Evolutionary conservation across 257 asterid species (phyloP), one percentile per base, ranked within the genome.

Genomic region (Henckelia pumila): DNA sequence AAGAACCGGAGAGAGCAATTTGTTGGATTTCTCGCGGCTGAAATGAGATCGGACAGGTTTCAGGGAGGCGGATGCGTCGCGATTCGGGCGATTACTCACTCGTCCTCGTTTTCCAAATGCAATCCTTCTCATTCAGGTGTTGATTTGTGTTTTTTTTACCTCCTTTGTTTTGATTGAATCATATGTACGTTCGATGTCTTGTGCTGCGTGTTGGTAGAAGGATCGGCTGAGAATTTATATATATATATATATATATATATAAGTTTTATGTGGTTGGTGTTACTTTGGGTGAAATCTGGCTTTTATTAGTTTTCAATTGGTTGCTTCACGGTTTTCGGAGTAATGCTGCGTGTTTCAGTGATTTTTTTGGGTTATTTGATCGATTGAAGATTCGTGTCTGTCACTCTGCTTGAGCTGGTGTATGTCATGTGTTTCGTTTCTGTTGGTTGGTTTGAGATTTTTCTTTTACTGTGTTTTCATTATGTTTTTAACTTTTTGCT

Each of bases 61-160:
- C 75, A 70, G 21, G 83, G 79, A 20, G 83, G 79, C 74, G 77
- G 83, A 35, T 75, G 81, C 67, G 59, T 81, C 59, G 72, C 85
- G 26, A 72, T 68, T 71, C 80, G 66, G n/a, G 19, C 69, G 20
- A 11, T 72, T 56, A 16, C 77, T 44, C 79, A 70, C 58, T 80
- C 76, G 25, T 76, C 81, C 37, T 61, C 79, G 20, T 77, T 72
- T 70, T 66, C 80, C 6, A 74, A 75, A 68, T 77, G 74, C 75
- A 71, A 44, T 49, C 78, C 57, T 60, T 67, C 75, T n/a, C 71
- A 62, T 61, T 67, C 83, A 66, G 79, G 83, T 81, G 61, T 56
- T 28, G 1, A 24, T 33, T 35, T 21, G 6, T 21, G 30, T 4
- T 62, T n/a, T 56, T 62, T 65, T 0, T 24, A n/a, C n/a, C n/a